Evolutionary conservation across 306 rosid genomes (phyloP).

Genomic region (Quercus engelmannii): DNA sequence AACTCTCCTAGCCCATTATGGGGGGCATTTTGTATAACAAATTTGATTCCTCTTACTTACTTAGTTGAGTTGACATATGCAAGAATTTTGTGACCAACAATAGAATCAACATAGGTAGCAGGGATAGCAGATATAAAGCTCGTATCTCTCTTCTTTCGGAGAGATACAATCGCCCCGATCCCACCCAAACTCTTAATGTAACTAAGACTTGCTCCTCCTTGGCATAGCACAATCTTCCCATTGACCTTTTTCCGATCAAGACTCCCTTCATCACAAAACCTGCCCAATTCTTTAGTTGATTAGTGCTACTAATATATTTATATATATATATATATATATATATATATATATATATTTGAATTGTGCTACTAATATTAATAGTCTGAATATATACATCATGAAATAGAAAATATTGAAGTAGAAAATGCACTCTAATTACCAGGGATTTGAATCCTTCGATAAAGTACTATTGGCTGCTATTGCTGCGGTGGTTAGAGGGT

Average conservation of each 20-base stretch:
- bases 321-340: not conserved
- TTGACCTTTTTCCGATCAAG: conserved; percentile 44
- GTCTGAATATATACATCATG: not conserved
- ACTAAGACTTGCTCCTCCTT: conserved; percentile 34
- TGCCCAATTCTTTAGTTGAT: conserved; percentile 4
- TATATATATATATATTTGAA: not conserved
- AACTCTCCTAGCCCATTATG: too few relatives aligned
- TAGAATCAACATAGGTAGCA: conserved; percentile 26
- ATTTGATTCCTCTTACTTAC: conserved; percentile 35
- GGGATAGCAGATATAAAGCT: conserved; percentile 43
- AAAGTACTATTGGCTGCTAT: conserved; percentile 34
- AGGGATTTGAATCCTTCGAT: conserved; percentile 33
- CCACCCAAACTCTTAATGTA: conserved; percentile 45
- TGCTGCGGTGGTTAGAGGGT: conserved; percentile 52
- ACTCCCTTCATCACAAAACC: conserved; percentile 62
- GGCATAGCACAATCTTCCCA: conserved; percentile 68
- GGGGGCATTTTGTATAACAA: too few relatives aligned
- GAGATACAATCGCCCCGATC: conserved; percentile 47
- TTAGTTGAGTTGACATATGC: conserved; percentile 67
- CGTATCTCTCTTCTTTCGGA: conserved; percentile 17
- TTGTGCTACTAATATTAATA: too few relatives aligned
- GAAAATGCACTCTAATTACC: conserved; percentile 24
- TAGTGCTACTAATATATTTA: not conserved
- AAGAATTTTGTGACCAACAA: not conserved
- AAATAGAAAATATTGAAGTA: not conserved